Percentiles rank a stretch among this genome's conserved stretches.
Conservation (phyloP, 2,329 filamentous ascomycete genomes). For the Penicillium sp. region DNA sequence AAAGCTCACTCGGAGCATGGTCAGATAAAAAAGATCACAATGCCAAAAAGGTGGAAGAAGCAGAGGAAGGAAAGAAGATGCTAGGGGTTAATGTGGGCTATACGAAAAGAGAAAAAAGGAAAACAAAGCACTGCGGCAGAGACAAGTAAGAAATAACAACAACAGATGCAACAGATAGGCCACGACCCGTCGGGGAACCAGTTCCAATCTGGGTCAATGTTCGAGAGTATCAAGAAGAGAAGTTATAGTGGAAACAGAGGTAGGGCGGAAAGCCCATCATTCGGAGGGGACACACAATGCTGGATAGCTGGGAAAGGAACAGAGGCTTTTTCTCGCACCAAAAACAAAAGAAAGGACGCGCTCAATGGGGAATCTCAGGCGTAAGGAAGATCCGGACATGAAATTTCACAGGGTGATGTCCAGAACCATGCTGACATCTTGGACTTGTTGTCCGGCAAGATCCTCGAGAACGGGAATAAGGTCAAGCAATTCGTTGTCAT, state of each 20-base stretch:
- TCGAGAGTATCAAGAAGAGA: constrained; percentile 17
- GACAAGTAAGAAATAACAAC: constrained; percentile 15
- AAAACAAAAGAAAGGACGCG: constrained; percentile 30
- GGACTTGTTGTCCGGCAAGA: constrained; percentile 82
- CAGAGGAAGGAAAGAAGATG: constrained; percentile 14
- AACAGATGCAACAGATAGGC: constrained; percentile 23
- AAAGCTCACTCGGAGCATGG: constrained; percentile 26
- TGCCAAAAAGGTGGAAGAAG: constrained; percentile 5
- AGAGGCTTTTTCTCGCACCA: constrained; percentile 28
- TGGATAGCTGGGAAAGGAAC: constrained; percentile 16
- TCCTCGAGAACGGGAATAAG: constrained; percentile 98
- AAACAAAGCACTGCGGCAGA: constrained; percentile 1
- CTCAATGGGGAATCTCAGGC: constrained; percentile 35
- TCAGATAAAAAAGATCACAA: constrained; percentile 19
- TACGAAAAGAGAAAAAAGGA: background rate
- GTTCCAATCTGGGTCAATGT: constrained; percentile 23
- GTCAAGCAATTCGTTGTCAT: constrained; percentile 97
- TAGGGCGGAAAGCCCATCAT: constrained; percentile 10
- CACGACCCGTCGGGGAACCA: constrained; percentile 22
- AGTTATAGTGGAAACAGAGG: constrained; percentile 13
- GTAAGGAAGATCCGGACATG: constrained; percentile 32
- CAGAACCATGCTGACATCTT: constrained; percentile 95
- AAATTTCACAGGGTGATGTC: constrained; percentile 72
- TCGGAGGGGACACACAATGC: constrained; percentile 9
- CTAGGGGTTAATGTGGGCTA: constrained; percentile 4